Percentiles rank a stretch among this genome's conserved stretches.
Evolutionary conservation across 768 basidiomycete species (phyloP).

Genomic region (Serendipita sp.): DNA sequence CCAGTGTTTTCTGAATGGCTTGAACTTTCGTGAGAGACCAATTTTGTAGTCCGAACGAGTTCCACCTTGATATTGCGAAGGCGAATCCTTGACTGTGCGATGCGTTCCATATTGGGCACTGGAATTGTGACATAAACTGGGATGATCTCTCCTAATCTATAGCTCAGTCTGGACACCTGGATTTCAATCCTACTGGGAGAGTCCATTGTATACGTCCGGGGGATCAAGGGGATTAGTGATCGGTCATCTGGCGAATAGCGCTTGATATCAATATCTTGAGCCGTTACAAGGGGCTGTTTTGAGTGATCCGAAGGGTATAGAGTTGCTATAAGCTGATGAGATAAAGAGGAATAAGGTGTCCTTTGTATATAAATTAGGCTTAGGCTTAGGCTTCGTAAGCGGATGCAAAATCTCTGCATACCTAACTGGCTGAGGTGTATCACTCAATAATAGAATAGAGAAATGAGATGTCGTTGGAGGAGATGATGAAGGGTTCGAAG

Average conservation of each 20-base stretch:
- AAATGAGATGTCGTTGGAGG: conserved; percentile 34
- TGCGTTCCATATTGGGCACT: conserved; percentile 48
- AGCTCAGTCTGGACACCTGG: conserved; percentile 56
- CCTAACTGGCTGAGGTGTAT: conserved; percentile 44
- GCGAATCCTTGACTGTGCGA: conserved; percentile 52
- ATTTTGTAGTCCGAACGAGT: conserved; percentile 35
- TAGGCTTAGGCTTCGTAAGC: neutral
- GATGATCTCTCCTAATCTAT: conserved; percentile 54
- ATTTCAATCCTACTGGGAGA: conserved; percentile 53
- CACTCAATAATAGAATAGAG: conserved; percentile 58
- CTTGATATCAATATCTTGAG: conserved; percentile 54
- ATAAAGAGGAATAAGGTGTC: conserved; percentile 55
- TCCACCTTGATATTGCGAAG: conserved; percentile 70
- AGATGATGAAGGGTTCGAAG: conserved; percentile 15
- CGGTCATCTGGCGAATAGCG: conserved; percentile 55
- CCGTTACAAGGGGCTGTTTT: conserved; percentile 24
- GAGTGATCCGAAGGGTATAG: conserved; percentile 30
- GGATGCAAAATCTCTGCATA: neutral
- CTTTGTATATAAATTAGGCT: conserved; percentile 34
- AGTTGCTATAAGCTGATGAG: conserved; percentile 52
- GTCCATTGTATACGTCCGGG: conserved; percentile 39
- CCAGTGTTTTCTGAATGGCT: neutral
- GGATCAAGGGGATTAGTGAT: conserved; percentile 33
- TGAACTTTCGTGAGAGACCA: conserved; percentile 4
- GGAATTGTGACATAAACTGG: conserved; percentile 70